Percentiles rank a stretch among this genome's conserved stretches.
phyloP scores from a whole-genome alignment of 768 basidiomycete species.

The Lactarius akahatsu region DNA sequence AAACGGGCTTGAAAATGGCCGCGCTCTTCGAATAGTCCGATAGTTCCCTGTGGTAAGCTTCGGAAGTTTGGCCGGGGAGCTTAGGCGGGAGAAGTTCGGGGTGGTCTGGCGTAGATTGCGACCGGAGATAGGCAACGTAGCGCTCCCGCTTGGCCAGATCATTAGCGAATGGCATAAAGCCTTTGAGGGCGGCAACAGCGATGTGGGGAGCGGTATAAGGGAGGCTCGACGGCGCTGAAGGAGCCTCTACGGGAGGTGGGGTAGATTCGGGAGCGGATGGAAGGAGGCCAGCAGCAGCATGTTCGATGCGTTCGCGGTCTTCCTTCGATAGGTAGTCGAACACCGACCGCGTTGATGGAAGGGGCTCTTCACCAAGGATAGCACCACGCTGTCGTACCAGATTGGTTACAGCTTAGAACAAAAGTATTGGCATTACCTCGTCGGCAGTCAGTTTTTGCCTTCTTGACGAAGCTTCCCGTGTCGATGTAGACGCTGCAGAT shows the following conservation, averaged over 20 bases:
- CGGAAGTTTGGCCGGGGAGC: conserved; percentile 57
- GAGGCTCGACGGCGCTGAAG: conserved; percentile 37
- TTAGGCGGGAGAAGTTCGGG: conserved; percentile 48
- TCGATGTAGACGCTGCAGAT: conserved; percentile 38
- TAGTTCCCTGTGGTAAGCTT: conserved; percentile 80
- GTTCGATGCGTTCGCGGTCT: conserved; percentile 80
- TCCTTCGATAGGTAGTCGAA: conserved; percentile 95
- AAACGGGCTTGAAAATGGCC: conserved; percentile 85
- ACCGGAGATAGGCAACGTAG: conserved; percentile 77
- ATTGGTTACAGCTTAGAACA: neutral
- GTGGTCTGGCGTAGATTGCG: conserved; percentile 55
- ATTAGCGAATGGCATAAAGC: conserved; percentile 85
- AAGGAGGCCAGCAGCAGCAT: conserved; percentile 42
- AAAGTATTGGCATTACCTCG: conserved; percentile 9
- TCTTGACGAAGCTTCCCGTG: conserved; percentile 56
- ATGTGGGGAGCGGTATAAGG: conserved; percentile 63
- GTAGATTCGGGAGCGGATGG: conserved; percentile 35
- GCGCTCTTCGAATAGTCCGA: conserved; percentile 87
- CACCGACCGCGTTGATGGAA: conserved; percentile 74
- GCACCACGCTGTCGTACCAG: conserved; percentile 64
- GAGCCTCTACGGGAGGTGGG: conserved; percentile 30
- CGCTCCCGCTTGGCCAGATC: conserved; percentile 80
- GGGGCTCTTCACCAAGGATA: conserved; percentile 77
- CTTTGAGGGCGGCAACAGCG: conserved; percentile 82
- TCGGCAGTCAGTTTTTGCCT: conserved; percentile 27